Conservation (phyloP, 352 stramenopile genomes). For the Phytopythium oedochilum region DNA sequence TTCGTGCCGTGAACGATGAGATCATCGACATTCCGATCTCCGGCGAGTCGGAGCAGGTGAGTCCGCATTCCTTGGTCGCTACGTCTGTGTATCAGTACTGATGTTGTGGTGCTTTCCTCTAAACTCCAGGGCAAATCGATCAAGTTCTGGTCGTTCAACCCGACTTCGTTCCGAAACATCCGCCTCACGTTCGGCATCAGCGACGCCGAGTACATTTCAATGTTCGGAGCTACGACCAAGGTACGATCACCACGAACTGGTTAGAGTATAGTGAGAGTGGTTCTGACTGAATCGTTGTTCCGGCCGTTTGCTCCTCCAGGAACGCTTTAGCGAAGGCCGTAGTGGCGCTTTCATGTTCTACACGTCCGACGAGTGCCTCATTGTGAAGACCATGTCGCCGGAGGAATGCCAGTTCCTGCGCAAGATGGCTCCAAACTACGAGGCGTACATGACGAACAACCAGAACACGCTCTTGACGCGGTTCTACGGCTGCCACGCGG, state of each 20-base stretch:
- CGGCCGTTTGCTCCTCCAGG: slow-evolving; percentile 9
- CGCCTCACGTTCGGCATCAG: slow-evolving; percentile 77
- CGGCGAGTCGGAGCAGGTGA: slow-evolving; percentile 63
- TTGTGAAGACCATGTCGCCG: slow-evolving; percentile 89
- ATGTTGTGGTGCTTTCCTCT: background rate
- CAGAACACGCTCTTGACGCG: slow-evolving; percentile 81
- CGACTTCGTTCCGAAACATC: slow-evolving; percentile 83
- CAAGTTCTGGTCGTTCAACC: slow-evolving; percentile 88
- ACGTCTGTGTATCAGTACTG: background rate
- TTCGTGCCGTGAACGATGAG: slow-evolving; percentile 68
- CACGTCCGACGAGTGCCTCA: slow-evolving; percentile 81
- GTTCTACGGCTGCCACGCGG: slow-evolving; percentile 88
- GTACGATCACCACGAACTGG: slow-evolving; percentile 7
- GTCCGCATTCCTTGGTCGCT: background rate
- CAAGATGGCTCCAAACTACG: slow-evolving; percentile 84
- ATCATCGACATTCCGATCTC: slow-evolving; percentile 79
- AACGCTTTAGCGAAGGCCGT: slow-evolving; percentile 85
- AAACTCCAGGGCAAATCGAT: slow-evolving; percentile 63
- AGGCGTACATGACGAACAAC: slow-evolving; percentile 82
- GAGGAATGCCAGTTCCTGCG: slow-evolving; percentile 85
- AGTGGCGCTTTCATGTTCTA: slow-evolving; percentile 93
- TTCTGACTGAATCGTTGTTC: background rate
- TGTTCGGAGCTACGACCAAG: slow-evolving; percentile 86
- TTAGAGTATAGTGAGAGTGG: background rate
- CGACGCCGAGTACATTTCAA: slow-evolving; percentile 75